Conservation (phyloP, 108 stramenopile species). For the Ochromonas danica region DNA sequence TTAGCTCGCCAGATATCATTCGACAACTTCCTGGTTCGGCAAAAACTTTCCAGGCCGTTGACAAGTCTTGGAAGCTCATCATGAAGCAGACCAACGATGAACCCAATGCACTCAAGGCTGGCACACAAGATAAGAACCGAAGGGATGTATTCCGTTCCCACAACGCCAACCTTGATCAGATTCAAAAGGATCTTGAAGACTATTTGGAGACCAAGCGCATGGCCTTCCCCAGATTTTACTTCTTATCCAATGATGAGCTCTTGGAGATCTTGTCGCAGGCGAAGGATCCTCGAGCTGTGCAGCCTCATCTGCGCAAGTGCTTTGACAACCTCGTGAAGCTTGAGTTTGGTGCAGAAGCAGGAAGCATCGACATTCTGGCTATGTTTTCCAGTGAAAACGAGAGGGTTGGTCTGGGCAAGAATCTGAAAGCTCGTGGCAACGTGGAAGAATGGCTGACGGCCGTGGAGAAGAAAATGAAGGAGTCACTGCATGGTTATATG, state of each 20-base stretch:
- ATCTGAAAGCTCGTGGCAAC: conserved; percentile 62
- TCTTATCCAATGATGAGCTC: conserved; percentile 67
- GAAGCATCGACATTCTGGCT: conserved; percentile 57
- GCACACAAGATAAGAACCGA: conserved; percentile 46
- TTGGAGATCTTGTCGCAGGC: conserved; percentile 68
- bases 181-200: conserved; percentile 68
- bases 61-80: conserved; percentile 61
- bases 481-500: conserved; percentile 53
- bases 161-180: conserved; percentile 63
- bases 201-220: conserved; percentile 70
- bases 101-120: conserved; percentile 60
- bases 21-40: conserved; percentile 65
- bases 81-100: conserved; percentile 62
- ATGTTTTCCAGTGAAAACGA: conserved; percentile 64
- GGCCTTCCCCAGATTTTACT: conserved; percentile 69
- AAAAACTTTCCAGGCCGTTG: conserved; percentile 61
- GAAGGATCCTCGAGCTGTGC: conserved; percentile 67
- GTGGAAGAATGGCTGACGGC: conserved; percentile 65
- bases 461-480: conserved; percentile 58
- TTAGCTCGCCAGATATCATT: conserved; percentile 65
- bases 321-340: conserved; percentile 66
- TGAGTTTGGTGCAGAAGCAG: conserved; percentile 57
- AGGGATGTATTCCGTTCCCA: conserved; percentile 55
- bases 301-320: conserved; percentile 69
- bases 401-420: conserved; percentile 57